Evolutionary conservation across 2,329 filamentous ascomycete genomes (phyloP).

Genomic region (Ciborinia camelliae): DNA sequence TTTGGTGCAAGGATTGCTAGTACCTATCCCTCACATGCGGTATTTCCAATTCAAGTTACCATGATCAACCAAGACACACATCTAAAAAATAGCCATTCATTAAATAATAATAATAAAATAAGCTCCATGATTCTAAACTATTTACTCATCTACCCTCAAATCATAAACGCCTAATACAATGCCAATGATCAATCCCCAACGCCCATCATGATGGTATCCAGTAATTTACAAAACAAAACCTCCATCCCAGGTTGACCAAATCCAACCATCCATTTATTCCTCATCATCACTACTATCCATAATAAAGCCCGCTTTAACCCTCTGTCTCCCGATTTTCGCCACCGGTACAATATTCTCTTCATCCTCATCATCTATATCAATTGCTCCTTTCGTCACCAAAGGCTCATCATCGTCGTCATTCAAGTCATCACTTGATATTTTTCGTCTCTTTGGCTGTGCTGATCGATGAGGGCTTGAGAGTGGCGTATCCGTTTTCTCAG

Average conservation of each 20-base stretch:
- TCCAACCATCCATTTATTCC: too few species aligned
- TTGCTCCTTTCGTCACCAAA: constrained; percentile 20
- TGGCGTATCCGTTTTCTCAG: constrained; percentile 40
- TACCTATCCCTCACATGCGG: too few species aligned
- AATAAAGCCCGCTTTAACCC: constrained; percentile 53
- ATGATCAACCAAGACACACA: too few species aligned
- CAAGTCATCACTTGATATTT: constrained; percentile 36
- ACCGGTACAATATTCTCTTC: constrained; percentile 44
- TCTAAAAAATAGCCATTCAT: neutral
- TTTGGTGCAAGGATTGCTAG: too few species aligned
- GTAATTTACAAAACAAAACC: neutral
- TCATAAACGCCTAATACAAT: neutral
- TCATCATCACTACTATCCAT: constrained; percentile 55
- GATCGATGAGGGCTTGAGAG: constrained; percentile 40
- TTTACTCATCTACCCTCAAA: neutral
- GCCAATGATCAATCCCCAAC: neutral
- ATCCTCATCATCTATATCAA: constrained; percentile 38
- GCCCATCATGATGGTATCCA: constrained; percentile 19
- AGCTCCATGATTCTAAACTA: neutral
- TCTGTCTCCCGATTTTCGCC: constrained; percentile 33
- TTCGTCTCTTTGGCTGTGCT: constrained; percentile 41
- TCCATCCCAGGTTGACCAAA: neutral
- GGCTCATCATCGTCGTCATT: constrained; percentile 31
- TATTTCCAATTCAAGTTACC: too few species aligned
- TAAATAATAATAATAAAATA: too few species aligned